Base-by-base conservation (phyloP, 2,329 filamentous ascomycete species). In the Microsporum audouinii region DNA sequence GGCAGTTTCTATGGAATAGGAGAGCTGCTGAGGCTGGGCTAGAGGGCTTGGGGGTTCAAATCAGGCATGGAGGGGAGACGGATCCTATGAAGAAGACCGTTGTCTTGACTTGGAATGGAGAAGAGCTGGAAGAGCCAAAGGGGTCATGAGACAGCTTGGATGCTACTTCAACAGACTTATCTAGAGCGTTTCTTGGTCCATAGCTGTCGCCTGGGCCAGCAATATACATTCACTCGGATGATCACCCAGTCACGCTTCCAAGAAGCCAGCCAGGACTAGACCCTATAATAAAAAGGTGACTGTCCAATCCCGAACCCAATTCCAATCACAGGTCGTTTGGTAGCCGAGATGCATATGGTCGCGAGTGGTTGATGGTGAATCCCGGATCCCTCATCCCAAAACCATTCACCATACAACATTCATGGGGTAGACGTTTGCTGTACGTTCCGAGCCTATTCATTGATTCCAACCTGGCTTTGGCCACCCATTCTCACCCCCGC, bases 1-100 rank as follows among this genome's bases (percentile, higher is more conserved):
- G 69, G 59, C 77, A 79, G 67, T 71, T 73, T 34, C 64, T 79
- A 55, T 79, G 77, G 77, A 79, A 79, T 68, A 67, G 68, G 36
- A 70, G 66, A 41, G 75, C 72, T 3, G 71, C 74, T 58, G 67
- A 69, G 34, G 61, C 75, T 59, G 76, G 75, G 7, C 63, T 78
- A 47, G 71, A 68, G 57, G 68, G 71, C 55, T 65, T 77, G 59
- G 70, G 72, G 41, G 72, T 77, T 38, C 73, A 75, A 63, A 68
- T 72, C 58, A 65, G 69, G 45, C 75, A 75, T 66, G 61, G 58
- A 47, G 63, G 55, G 3, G 59, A 61, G 5, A 61, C 62, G 61
- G 66, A 65, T 38, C 63, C 65, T 10, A 58, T 65, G 39, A 64
- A 60, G 36, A 67, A 67, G 55, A 66, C 69, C 60, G 64, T 72